Evolutionary conservation across 2,329 filamentous ascomycete genomes (phyloP).

Genomic region (Alternaria arborescens): DNA sequence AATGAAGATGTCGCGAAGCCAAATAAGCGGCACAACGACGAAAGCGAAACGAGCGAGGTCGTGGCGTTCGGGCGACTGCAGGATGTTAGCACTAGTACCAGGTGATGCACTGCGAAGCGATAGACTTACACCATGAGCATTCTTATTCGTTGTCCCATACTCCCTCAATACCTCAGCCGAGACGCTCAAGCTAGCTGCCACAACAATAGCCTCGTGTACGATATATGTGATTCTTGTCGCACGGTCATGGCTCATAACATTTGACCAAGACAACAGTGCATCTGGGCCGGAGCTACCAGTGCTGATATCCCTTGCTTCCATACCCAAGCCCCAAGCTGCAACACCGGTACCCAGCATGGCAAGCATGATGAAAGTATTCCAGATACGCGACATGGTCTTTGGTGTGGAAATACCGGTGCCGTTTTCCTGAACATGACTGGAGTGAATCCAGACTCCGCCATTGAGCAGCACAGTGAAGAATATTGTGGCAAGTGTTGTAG

Average conservation of each 20-base stretch:
- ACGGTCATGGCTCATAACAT: conserved; percentile 1
- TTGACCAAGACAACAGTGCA: conserved; percentile 5
- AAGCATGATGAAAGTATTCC: conserved; percentile 12
- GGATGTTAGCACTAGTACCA: neutral
- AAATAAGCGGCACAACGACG: conserved; percentile 11
- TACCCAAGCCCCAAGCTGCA: conserved; percentile 10
- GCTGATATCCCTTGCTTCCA: neutral
- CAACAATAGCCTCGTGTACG: conserved; percentile 12
- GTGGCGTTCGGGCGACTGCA: conserved; percentile 11
- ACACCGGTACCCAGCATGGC: conserved; percentile 12
- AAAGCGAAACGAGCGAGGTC: conserved; percentile 12
- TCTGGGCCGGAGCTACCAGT: conserved; percentile 2
- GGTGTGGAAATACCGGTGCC: conserved; percentile 8
- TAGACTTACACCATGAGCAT: conserved; percentile 9
- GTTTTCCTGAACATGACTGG: conserved; percentile 12
- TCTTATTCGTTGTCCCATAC: conserved; percentile 10
- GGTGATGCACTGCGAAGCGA: too few species aligned
- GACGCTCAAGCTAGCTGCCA: conserved; percentile 10
- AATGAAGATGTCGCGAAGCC: conserved; percentile 16
- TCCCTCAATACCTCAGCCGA: conserved; percentile 8
- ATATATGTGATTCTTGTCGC: conserved; percentile 6
- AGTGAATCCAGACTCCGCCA: conserved; percentile 13
- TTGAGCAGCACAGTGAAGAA: conserved; percentile 12
- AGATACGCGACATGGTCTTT: conserved; percentile 2
- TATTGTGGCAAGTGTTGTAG: conserved; percentile 4